Conservation (phyloP, 768 basidiomycete species). For the Suillus hirtellus region DNA sequence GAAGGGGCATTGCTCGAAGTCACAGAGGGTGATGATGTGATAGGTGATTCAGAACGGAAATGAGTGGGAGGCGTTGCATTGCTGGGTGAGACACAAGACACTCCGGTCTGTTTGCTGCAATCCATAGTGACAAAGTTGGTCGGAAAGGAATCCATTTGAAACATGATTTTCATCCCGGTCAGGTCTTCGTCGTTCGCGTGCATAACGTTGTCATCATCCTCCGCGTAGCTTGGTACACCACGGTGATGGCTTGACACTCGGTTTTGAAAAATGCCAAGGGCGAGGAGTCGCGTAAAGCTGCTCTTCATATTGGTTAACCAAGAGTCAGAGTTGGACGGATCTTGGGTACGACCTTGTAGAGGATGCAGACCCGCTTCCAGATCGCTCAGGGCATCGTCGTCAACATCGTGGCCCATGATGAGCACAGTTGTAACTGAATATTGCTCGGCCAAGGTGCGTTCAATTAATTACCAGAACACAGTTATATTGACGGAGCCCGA, state of each 20-base stretch:
- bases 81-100: neutral
- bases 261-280: neutral
- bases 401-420: neutral
- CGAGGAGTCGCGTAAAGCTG: neutral
- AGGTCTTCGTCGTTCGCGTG: neutral
- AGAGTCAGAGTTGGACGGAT: neutral
- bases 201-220: neutral
- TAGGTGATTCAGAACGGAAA: neutral
- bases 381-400: neutral
- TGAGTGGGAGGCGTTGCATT: neutral
- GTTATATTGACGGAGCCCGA: neutral
- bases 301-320: neutral
- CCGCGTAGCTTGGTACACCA: neutral
- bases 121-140: neutral
- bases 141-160: neutral
- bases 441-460: neutral
- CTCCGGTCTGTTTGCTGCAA: neutral
- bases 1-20: neutral
- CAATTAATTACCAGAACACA: neutral
- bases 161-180: constrained; percentile 2
- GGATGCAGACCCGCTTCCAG: constrained; percentile 7
- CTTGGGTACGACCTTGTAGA: neutral
- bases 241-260: neutral
- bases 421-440: neutral
- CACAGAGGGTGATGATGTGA: neutral